Percentiles rank a stretch among this genome's conserved stretches.
Conservation (phyloP, 352 stramenopile species). For the Phytophthora pluvialis region DNA sequence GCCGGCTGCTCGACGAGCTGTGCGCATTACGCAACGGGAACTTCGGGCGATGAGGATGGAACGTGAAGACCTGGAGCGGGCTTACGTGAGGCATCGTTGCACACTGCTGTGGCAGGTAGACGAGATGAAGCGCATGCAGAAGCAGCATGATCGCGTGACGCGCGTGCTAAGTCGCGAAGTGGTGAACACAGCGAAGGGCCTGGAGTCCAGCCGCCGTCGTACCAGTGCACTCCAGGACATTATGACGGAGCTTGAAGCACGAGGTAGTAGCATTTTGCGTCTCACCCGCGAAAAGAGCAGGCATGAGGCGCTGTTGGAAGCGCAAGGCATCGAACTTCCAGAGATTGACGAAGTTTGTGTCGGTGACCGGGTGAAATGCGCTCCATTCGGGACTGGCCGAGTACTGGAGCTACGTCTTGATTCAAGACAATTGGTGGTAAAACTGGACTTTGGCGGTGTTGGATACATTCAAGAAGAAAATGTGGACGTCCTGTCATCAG, state of each 20-base stretch:
- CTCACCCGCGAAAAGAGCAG: slow-evolving; percentile 72
- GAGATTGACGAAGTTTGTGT: slow-evolving; percentile 72
- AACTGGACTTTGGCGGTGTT: slow-evolving; percentile 47
- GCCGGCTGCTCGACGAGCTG: slow-evolving; percentile 63
- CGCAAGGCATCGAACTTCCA: slow-evolving; percentile 49
- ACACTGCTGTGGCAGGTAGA: slow-evolving; percentile 69
- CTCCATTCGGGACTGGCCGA: slow-evolving; percentile 48
- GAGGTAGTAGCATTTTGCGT: slow-evolving; percentile 57
- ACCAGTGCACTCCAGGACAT: slow-evolving; percentile 82
- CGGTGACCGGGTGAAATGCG: slow-evolving; percentile 57
- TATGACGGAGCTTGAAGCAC: slow-evolving; percentile 77
- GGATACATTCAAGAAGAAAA: slow-evolving; percentile 68
- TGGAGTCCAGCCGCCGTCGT: slow-evolving; percentile 73
- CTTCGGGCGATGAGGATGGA: slow-evolving; percentile 71
- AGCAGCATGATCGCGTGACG: slow-evolving; percentile 71
- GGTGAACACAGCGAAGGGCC: slow-evolving; percentile 52
- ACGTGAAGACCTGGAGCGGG: slow-evolving; percentile 76
- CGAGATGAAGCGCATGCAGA: slow-evolving; percentile 75
- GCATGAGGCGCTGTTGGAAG: slow-evolving; percentile 56
- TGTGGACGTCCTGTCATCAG: slow-evolving; percentile 58
- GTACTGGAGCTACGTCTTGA: slow-evolving; percentile 51
- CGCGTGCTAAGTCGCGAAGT: slow-evolving; percentile 51
- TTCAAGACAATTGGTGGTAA: slow-evolving; percentile 50
- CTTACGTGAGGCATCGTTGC: slow-evolving; percentile 71
- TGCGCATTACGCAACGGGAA: slow-evolving; percentile 80